Evolutionary conservation across 176 grass and related monocot genomes (phyloP), one percentile per base, ranked within the genome.

Genomic region (Eremochloa ophiuroides): DNA sequence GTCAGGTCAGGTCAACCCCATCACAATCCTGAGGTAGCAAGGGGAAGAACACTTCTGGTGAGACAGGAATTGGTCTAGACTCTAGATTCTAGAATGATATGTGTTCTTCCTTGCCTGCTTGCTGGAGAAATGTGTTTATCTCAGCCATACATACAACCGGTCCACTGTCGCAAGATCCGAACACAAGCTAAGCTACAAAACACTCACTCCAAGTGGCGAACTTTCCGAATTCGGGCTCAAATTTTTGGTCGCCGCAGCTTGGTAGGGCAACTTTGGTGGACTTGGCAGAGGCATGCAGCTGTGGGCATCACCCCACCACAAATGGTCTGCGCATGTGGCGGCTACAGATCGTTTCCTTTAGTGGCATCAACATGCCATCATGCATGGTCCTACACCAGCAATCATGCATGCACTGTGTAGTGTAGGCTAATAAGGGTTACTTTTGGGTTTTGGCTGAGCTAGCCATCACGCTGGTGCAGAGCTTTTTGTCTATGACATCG

Each of bases 1-100:
- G 30, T 48, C 31, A 80, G 81, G 71, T 85, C 71, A 85, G 72
- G 83, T 60, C 55, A 58, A 58, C 9, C 44, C 72, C 66, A 65
- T 77, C 35, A 77, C 77, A 75, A 8, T 7, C 22, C 29, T 80
- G 55, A 85, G 26, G 69, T 56, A 59, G 55, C 46, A 50, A 73
- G 66, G 40, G 66, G 50, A 27, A 69, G 28, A 50, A 51, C 51
- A 41, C 4, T 70, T 53, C 35, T 84, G 61, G 63, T 3, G 62
- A 77, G 23, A 23, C n/a, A 43, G 34, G 71, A 65, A 48, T 51
- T 29, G 29, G 72, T 85, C 81, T 69, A 73, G 69, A 80, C 67
- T 88, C 75, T 67, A 80, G 77, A 81, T n/a, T n/a, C n/a, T n/a
- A 35, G 34, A 35, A 78, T 30, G 65, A 37, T 89, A 44, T 20